A percentile compares a stretch with the other conserved stretches of the same genome.
Conservation (phyloP, 2,329 filamentous ascomycete genomes). For the Lithohypha guttulata region DNA sequence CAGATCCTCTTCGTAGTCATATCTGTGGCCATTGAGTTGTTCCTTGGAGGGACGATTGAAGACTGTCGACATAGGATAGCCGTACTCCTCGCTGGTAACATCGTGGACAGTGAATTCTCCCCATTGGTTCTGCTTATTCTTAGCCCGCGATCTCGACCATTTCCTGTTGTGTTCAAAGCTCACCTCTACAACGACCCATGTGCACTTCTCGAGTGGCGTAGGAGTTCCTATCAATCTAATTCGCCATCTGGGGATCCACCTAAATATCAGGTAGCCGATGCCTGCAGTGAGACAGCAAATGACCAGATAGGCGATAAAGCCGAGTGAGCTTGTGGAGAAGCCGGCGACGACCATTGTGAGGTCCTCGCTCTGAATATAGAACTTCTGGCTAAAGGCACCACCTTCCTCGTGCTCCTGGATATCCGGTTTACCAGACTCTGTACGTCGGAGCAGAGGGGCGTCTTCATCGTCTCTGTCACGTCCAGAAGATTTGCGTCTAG, state of each 20-base stretch:
- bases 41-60: constrained; percentile 43
- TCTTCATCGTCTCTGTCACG: constrained; percentile 37
- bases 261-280: constrained; percentile 69
- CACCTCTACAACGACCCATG: constrained; percentile 87
- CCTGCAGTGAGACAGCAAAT: constrained; percentile 66
- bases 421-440: constrained; percentile 59
- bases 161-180: constrained; percentile 24
- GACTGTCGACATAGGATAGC: constrained; percentile 52
- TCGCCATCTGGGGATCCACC: constrained; percentile 84
- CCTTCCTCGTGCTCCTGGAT: constrained; percentile 50
- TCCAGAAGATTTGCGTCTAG: constrained; percentile 28
- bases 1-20: constrained; percentile 65
- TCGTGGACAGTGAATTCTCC: constrained; percentile 73
- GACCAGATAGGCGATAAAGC: constrained; percentile 57
- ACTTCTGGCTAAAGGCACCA: constrained; percentile 69
- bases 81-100: constrained; percentile 50
- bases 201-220: constrained; percentile 59
- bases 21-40: constrained; percentile 54
- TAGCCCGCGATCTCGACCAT: constrained; percentile 23
- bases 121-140: constrained; percentile 68
- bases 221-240: constrained; percentile 62
- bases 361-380: constrained; percentile 88
- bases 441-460: constrained; percentile 57
- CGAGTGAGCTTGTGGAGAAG: constrained; percentile 65
- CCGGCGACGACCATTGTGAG: constrained; percentile 88